Evolutionary conservation across 176 grass and related monocot genomes (phyloP), one percentile per base, ranked within the genome.

Genomic region (Carex parvula): DNA sequence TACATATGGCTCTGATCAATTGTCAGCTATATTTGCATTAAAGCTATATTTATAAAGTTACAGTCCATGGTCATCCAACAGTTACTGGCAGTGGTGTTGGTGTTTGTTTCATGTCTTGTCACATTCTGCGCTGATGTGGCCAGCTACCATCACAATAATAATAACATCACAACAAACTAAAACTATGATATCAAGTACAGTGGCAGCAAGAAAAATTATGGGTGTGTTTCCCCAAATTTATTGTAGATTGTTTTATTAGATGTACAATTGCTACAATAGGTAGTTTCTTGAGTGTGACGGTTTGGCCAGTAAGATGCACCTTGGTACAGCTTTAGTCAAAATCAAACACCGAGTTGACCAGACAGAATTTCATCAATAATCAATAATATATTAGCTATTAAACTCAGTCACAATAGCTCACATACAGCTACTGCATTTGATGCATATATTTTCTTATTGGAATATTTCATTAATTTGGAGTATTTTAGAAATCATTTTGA

Each of bases 181-280:
- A 77, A 33, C 57, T 77, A 57, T 78, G 52, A 78, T 78, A 78
- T 44, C 35, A 24, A 18, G 12, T 78, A 57, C 29, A 32, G 73
- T 56, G 26, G 2, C 14, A 77, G 73, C 26, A 18, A 32, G 26
- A 29, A 32, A 78, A 17, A 6, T 32, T 24, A 14, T 57, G n/a
- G 22, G 24, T 78, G 2, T 41, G 72, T 7, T 77, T 30, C 50
- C 30, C 3, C 10, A 14, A 57, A 78, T 18, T 78, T 18, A 30
- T 78, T 78, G 15, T 78, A 8, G 24, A 78, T 3, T 78, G 56
- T 56, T 78, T n/a, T 78, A 35, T 78, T 78, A 56, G 50, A n/a
- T 33, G 26, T 57, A 18, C 26, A 18, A 32, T 30, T 32, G 73
- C 73, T 22, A 57, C 46, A 24, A 78, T 10, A 56, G 32, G 10